Conservation (phyloP, 2,329 filamentous ascomycete species). For the Xylariaceae sp. region DNA sequence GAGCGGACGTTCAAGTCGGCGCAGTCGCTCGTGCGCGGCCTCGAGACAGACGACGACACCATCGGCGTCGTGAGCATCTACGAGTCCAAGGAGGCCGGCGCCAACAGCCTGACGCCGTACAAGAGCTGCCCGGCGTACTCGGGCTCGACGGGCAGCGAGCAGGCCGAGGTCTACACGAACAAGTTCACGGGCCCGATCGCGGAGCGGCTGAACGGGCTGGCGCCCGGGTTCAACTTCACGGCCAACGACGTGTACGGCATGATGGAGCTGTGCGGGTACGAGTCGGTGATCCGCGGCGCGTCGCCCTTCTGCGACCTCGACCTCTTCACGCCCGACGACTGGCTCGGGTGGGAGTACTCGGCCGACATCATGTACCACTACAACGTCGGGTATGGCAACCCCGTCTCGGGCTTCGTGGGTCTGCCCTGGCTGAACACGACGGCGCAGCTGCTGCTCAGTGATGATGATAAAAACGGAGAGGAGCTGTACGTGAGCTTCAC, state of each 20-base stretch:
- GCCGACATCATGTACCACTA: constrained; percentile 61
- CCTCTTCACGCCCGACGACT: constrained; percentile 56
- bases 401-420: constrained; percentile 52
- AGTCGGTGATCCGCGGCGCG: constrained; percentile 56
- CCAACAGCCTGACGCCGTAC: constrained; percentile 58
- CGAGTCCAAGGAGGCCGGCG: constrained; percentile 52
- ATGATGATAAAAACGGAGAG: constrained; percentile 35
- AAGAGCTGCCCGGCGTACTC: constrained; percentile 60
- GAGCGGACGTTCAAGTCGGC: constrained; percentile 56
- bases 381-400: constrained; percentile 60
- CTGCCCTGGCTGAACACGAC: constrained; percentile 64
- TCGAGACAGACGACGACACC: constrained; percentile 46
- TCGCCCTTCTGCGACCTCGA: constrained; percentile 57
- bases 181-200: constrained; percentile 56
- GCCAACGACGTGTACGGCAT: constrained; percentile 57
- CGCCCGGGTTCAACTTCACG: constrained; percentile 58
- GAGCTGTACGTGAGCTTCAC: constrained; percentile 65
- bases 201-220: constrained; percentile 48
- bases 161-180: constrained; percentile 44
- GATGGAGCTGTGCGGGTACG: constrained; percentile 62
- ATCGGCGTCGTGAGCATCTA: constrained; percentile 51
- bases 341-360: constrained; percentile 62
- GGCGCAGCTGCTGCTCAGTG: constrained; percentile 41
- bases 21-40: constrained; percentile 50
- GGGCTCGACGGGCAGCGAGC: constrained; percentile 49